These are phyloP conservation scores for Clathrospora elynae DNA, from an alignment of 2,329 filamentous ascomycete species.

Conservation along the genomic window DNA sequence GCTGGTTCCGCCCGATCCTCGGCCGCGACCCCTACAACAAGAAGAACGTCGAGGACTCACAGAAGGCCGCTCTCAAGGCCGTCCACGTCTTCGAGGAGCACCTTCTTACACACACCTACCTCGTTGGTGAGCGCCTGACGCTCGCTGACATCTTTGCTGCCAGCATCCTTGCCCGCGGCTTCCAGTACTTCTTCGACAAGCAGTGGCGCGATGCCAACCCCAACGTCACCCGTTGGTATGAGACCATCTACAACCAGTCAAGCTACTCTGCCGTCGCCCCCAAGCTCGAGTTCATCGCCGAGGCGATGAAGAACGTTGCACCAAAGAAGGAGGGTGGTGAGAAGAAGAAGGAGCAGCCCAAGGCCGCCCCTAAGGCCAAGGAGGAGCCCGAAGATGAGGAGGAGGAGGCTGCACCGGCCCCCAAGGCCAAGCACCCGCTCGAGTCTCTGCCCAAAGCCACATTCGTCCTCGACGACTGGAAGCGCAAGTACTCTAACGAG, in stretches of 20 bases:
- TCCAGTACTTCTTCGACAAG: conserved; percentile 94
- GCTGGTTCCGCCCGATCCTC: conserved; percentile 85
- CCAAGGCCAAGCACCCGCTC: conserved; percentile 96
- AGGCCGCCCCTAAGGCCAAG: conserved; percentile 60
- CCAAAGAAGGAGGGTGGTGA: conserved; percentile 69
- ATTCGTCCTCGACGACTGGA: conserved; percentile 93
- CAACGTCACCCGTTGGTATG: conserved; percentile 89
- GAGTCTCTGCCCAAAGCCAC: conserved; percentile 80
- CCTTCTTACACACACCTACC: conserved; percentile 91
- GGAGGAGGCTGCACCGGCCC: conserved; percentile 64
- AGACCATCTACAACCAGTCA: conserved; percentile 90
- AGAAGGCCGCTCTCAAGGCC: conserved; percentile 70
- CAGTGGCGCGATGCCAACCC: conserved; percentile 82
- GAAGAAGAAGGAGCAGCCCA: conserved; percentile 78
- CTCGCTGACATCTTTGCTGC: conserved; percentile 90
- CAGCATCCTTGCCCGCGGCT: conserved; percentile 80
- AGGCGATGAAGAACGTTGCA: conserved; percentile 72
- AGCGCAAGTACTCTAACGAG: conserved; percentile 98
- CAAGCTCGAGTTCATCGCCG: conserved; percentile 79
- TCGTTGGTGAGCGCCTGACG: conserved; percentile 96
- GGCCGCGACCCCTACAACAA: conserved; percentile 93
- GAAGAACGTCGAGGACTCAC: conserved; percentile 85
- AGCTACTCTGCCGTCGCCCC: conserved; percentile 82
- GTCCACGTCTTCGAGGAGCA: conserved; percentile 80
- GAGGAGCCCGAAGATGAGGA: conserved; percentile 65